Conservation (phyloP, 768 basidiomycete species). For the Amanita brunnescens region DNA sequence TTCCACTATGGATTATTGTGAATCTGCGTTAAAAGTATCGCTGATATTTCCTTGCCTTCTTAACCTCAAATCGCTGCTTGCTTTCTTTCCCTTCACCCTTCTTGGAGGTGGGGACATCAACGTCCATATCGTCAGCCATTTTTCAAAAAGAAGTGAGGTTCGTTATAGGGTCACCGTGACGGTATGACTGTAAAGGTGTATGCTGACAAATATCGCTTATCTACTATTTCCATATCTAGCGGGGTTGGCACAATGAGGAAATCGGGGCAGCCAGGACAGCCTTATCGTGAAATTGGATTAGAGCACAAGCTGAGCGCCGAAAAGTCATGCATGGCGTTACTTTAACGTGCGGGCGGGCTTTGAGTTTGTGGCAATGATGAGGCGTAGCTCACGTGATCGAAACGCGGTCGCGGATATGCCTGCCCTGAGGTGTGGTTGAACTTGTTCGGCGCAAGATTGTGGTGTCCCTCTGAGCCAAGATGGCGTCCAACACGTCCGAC, state of each 20-base stretch:
- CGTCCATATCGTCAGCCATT: slow-evolving; percentile 60
- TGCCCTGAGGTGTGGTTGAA: slow-evolving; percentile 22
- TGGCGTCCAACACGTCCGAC: slow-evolving; percentile 35
- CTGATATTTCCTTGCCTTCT: slow-evolving; percentile 65
- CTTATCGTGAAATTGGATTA: too few relatives aligned
- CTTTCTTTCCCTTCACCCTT: slow-evolving; percentile 42
- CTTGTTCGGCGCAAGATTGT: slow-evolving; percentile 2
- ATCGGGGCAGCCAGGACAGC: too few relatives aligned
- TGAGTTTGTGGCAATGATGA: too few relatives aligned
- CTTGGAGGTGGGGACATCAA: slow-evolving; percentile 40
- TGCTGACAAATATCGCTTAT: neutral
- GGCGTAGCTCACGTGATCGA: slow-evolving; percentile 12
- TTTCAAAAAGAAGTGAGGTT: too few relatives aligned
- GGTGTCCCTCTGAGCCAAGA: slow-evolving; percentile 13
- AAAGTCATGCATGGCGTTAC: too few relatives aligned
- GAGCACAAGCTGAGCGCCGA: too few relatives aligned
- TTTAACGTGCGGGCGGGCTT: too few relatives aligned
- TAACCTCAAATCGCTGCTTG: slow-evolving; percentile 93
- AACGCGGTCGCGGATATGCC: slow-evolving; percentile 18
- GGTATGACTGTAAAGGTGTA: too few relatives aligned
- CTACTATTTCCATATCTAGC: too few relatives aligned
- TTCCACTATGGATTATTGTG: slow-evolving; percentile 74
- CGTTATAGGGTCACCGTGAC: too few relatives aligned
- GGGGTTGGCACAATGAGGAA: too few relatives aligned
- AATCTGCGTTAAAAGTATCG: neutral